These are phyloP conservation scores for Thalassiosira mediterranea DNA, from an alignment of 352 stramenopile genomes.

Conservation along the genomic window DNA sequence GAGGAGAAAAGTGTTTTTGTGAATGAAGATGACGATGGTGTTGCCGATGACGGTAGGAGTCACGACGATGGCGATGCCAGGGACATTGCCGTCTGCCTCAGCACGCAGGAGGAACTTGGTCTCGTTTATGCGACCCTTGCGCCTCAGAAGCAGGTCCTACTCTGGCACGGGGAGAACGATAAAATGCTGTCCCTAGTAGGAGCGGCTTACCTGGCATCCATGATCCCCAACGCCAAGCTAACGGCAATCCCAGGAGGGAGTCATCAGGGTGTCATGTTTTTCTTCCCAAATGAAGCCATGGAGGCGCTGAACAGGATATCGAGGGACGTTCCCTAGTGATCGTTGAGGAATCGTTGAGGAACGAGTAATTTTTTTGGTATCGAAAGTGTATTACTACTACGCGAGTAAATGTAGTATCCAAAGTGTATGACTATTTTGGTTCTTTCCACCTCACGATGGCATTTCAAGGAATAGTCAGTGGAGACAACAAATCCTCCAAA, in stretches of 20 bases:
- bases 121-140: constrained; percentile 23
- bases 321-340: too few species aligned
- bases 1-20: constrained; percentile 33
- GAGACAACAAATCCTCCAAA: too few species aligned
- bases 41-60: not conserved
- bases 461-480: too few species aligned
- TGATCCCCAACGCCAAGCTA: constrained; percentile 33
- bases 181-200: constrained; percentile 38
- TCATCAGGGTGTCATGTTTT: constrained; percentile 54
- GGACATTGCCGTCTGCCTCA: constrained; percentile 50
- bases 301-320: constrained; percentile 46
- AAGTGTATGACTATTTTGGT: too few species aligned
- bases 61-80: constrained; percentile 37
- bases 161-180: constrained; percentile 54
- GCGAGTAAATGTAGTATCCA: too few species aligned
- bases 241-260: constrained; percentile 23
- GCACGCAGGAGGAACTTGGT: constrained; percentile 45
- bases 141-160: constrained; percentile 32
- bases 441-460: too few species aligned
- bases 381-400: too few species aligned
- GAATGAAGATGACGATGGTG: constrained; percentile 1
- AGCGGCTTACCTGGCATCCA: constrained; percentile 38
- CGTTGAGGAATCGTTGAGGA: too few species aligned
- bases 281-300: constrained; percentile 40
- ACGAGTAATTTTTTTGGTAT: too few species aligned